Evolutionary conservation across 768 basidiomycete species (phyloP).

Genomic region (Chalciporus chontae): DNA sequence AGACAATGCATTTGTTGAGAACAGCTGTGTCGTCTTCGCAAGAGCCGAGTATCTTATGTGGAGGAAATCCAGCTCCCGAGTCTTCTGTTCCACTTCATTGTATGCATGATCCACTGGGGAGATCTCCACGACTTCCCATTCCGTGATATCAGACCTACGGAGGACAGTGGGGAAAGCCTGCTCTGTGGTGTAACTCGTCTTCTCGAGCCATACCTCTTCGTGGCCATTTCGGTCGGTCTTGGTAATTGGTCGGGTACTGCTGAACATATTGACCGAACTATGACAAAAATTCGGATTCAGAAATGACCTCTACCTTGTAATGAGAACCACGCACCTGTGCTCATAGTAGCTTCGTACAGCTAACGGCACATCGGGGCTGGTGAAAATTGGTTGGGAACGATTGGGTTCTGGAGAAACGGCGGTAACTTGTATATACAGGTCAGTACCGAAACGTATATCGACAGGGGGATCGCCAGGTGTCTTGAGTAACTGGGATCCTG

Average conservation of each 20-base stretch:
- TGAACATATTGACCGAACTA: constrained; percentile 83
- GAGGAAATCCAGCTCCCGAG: constrained; percentile 68
- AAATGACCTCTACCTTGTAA: neutral
- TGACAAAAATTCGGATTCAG: neutral
- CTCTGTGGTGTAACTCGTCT: constrained; percentile 83
- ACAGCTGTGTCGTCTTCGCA: constrained; percentile 67
- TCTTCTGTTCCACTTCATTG: constrained; percentile 75
- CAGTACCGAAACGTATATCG: constrained; percentile 73
- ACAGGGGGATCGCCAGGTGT: constrained; percentile 71
- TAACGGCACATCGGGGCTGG: constrained; percentile 76
- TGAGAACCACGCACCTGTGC: constrained; percentile 53
- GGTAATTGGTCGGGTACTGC: constrained; percentile 64
- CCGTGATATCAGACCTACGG: constrained; percentile 81
- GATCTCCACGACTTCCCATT: constrained; percentile 66
- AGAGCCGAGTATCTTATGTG: constrained; percentile 73
- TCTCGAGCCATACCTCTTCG: constrained; percentile 85
- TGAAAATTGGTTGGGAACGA: constrained; percentile 71
- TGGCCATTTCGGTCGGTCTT: constrained; percentile 60
- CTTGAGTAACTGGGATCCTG: constrained; percentile 77
- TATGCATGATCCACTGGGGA: constrained; percentile 85
- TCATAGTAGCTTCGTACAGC: constrained; percentile 85
- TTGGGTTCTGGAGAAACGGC: constrained; percentile 85
- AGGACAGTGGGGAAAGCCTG: constrained; percentile 90
- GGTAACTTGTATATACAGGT: constrained; percentile 87
- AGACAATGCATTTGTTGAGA: constrained; percentile 76